Evolutionary conservation across 2,329 filamentous ascomycete genomes (phyloP).

Genomic region (Tolypocladium inflatum): DNA sequence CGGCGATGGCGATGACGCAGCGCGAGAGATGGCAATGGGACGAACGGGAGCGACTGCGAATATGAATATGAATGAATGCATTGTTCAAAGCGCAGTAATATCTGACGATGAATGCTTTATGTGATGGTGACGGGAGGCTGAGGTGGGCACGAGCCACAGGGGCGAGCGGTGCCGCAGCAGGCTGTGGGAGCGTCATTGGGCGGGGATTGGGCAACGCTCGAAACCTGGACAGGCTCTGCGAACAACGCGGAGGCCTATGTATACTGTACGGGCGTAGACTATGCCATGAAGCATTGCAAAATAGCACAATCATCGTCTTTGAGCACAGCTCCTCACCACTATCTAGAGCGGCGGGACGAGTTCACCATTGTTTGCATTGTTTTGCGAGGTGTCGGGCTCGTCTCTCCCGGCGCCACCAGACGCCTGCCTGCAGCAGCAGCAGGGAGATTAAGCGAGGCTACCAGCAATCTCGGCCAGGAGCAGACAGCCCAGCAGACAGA

Average conservation of each 20-base stretch:
- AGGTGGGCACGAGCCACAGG: background rate
- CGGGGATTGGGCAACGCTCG: background rate
- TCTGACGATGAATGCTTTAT: background rate
- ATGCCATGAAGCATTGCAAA: background rate
- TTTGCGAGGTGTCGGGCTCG: background rate
- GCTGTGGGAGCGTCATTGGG: background rate
- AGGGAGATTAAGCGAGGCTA: constrained; percentile 1
- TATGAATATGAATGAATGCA: background rate
- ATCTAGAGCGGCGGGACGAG: background rate
- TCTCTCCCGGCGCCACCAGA: background rate
- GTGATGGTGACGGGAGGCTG: background rate
- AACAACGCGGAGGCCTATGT: background rate
- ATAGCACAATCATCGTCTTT: background rate
- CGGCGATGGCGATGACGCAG: background rate
- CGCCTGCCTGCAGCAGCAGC: background rate
- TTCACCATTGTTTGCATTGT: background rate
- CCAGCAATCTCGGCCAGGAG: constrained; percentile 1
- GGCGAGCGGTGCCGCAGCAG: background rate
- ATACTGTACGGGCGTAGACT: background rate
- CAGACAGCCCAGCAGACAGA: background rate
- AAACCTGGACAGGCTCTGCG: background rate
- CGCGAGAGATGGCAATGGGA: background rate
- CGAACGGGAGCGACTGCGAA: background rate
- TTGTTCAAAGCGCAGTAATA: background rate
- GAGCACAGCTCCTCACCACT: background rate